Conservation (phyloP, 768 basidiomycete species). For the Tephrocybe sp. region DNA sequence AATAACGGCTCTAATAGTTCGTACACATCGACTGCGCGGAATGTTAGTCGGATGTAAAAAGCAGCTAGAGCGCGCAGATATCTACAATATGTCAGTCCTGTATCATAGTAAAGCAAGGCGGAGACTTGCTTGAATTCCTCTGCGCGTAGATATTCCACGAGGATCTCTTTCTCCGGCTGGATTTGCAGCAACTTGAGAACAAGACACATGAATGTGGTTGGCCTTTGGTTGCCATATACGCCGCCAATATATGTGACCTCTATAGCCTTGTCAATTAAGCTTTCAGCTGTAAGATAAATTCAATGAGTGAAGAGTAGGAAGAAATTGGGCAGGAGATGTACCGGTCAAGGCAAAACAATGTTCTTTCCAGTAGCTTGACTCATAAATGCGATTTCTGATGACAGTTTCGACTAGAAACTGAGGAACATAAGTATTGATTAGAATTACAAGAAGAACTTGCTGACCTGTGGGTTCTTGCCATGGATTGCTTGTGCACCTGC, state of each 20-base stretch:
- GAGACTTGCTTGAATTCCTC: slow-evolving; percentile 93
- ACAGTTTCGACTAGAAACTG: slow-evolving; percentile 95
- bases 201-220: slow-evolving; percentile 91
- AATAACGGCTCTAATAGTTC: slow-evolving; percentile 91
- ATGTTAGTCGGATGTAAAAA: slow-evolving; percentile 95
- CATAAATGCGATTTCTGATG: slow-evolving; percentile 94
- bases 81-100: slow-evolving; percentile 37
- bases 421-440: slow-evolving; percentile 15
- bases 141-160: slow-evolving; percentile 91
- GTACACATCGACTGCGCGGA: slow-evolving; percentile 85
- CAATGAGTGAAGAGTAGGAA: background rate
- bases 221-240: slow-evolving; percentile 92
- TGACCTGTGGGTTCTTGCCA: slow-evolving; percentile 94
- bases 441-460: background rate
- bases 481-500: slow-evolving; percentile 87
- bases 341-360: slow-evolving; percentile 97
- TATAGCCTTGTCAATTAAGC: slow-evolving; percentile 90
- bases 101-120: background rate
- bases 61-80: slow-evolving; percentile 92
- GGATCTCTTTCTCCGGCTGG: slow-evolving; percentile 96
- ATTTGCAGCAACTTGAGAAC: slow-evolving; percentile 93
- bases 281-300: slow-evolving; percentile 60
- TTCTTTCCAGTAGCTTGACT: slow-evolving; percentile 95
- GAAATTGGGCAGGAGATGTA: slow-evolving; percentile 26
- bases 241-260: slow-evolving; percentile 83